Conservation (phyloP, 352 stramenopile genomes). For the Globisporangium apiculatum region DNA sequence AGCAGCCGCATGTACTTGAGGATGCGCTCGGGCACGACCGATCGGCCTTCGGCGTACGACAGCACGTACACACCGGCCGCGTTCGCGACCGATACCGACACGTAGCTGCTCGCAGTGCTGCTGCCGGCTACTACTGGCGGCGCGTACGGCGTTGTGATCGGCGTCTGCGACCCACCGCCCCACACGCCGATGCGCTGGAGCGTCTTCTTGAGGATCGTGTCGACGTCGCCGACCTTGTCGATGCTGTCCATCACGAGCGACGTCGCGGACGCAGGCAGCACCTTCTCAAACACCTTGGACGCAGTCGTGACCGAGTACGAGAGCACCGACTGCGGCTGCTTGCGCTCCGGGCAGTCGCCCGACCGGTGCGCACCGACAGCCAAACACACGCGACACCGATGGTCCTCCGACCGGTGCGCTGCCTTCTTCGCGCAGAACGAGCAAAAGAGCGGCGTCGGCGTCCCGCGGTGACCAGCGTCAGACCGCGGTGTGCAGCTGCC, state of each 20-base stretch:
- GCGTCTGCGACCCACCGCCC: slow-evolving; percentile 76
- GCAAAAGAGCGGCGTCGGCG: slow-evolving; percentile 21
- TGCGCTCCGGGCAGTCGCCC: slow-evolving; percentile 38
- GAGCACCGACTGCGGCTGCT: slow-evolving; percentile 31
- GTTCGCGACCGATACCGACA: slow-evolving; percentile 11
- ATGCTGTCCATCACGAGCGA: slow-evolving; percentile 51
- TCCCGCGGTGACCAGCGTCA: neutral
- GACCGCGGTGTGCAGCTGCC: slow-evolving; percentile 9
- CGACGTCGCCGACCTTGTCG: slow-evolving; percentile 71
- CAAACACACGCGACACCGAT: slow-evolving; percentile 55
- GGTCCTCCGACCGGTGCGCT: slow-evolving; percentile 39
- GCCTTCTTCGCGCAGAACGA: slow-evolving; percentile 59
- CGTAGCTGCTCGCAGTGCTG: slow-evolving; percentile 10
- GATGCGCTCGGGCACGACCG: slow-evolving; percentile 65
- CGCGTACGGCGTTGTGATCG: slow-evolving; percentile 71
- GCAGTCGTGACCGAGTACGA: slow-evolving; percentile 62
- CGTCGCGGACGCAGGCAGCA: slow-evolving; percentile 40
- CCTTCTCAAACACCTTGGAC: slow-evolving; percentile 57
- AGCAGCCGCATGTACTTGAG: slow-evolving; percentile 84
- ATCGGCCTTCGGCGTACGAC: slow-evolving; percentile 68
- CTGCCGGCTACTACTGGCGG: neutral
- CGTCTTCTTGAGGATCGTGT: slow-evolving; percentile 58
- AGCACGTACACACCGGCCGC: slow-evolving; percentile 60
- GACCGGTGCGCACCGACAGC: slow-evolving; percentile 50
- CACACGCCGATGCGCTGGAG: slow-evolving; percentile 69